Conservation (phyloP, 306 rosid species). For the Prinsepia uniflora region DNA sequence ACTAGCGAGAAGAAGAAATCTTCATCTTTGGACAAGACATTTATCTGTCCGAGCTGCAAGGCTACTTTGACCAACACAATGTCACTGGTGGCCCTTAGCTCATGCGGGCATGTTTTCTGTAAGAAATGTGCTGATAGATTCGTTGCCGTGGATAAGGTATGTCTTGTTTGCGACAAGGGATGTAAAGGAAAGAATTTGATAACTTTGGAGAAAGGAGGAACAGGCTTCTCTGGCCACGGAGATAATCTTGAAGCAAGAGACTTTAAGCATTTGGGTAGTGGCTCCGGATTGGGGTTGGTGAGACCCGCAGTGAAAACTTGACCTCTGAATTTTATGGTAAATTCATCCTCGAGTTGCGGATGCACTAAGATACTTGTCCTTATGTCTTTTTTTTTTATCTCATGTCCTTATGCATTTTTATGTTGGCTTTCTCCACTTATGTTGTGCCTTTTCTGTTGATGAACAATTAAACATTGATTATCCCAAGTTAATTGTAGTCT, state of each 20-base stretch:
- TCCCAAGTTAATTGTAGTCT: neutral
- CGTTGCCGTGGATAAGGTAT: slow-evolving; percentile 82
- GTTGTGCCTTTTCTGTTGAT: neutral
- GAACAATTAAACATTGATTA: neutral
- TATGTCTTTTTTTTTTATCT: too few species aligned
- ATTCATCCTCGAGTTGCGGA: neutral
- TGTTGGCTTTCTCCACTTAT: neutral
- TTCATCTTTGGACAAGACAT: slow-evolving; percentile 52
- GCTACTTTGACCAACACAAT: slow-evolving; percentile 75
- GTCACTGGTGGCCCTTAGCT: slow-evolving; percentile 82
- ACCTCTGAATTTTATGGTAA: neutral
- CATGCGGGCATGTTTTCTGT: slow-evolving; percentile 92
- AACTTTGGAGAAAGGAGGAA: slow-evolving; percentile 81
- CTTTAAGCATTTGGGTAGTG: slow-evolving; percentile 97
- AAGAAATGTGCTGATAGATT: slow-evolving; percentile 91
- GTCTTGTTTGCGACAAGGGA: slow-evolving; percentile 80
- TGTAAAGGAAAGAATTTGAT: slow-evolving; percentile 83
- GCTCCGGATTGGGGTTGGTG: slow-evolving; percentile 87
- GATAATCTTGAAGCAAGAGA: slow-evolving; percentile 89
- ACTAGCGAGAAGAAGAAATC: slow-evolving; percentile 55
- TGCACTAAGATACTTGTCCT: neutral
- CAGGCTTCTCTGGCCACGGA: slow-evolving; percentile 83
- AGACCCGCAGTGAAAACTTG: slow-evolving; percentile 85
- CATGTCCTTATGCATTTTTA: too few species aligned
- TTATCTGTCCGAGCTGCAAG: slow-evolving; percentile 92